Evolutionary conservation across 306 rosid species (phyloP).

Genomic region (Luffa aegyptiaca): DNA sequence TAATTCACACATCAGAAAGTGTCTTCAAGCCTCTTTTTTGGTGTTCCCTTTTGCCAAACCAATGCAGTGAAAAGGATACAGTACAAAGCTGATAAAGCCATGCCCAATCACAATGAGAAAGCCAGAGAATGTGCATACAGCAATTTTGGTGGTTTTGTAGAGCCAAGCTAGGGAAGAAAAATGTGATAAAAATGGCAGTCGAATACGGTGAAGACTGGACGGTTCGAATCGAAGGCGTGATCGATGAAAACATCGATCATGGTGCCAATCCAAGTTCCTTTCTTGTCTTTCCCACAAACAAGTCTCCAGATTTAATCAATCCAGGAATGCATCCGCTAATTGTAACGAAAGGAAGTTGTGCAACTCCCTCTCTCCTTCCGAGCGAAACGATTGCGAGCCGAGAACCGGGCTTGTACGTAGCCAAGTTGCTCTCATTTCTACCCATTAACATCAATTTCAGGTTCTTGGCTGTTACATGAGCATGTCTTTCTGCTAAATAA

Average conservation of each 20-base stretch:
- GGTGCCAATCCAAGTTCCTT: constrained; percentile 49
- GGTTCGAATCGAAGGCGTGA: neutral
- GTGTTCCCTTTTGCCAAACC: neutral
- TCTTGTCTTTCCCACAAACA: constrained; percentile 73
- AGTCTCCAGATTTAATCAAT: constrained; percentile 59
- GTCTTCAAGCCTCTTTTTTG: neutral
- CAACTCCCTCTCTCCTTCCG: constrained; percentile 33
- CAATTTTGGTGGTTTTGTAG: neutral
- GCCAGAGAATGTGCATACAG: neutral
- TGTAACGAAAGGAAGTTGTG: constrained; percentile 52
- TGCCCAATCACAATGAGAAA: neutral
- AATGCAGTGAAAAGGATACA: neutral
- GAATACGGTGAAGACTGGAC: neutral
- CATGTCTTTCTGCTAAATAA: constrained; percentile 26
- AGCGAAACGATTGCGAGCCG: constrained; percentile 25
- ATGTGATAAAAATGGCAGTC: neutral
- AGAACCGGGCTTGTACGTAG: constrained; percentile 14
- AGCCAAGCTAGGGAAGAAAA: neutral
- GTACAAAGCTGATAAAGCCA: neutral
- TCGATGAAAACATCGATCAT: neutral
- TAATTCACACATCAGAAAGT: neutral
- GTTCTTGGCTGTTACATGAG: constrained; percentile 20
- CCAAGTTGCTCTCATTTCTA: constrained; percentile 17
- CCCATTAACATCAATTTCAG: constrained; percentile 16
- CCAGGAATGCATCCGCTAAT: constrained; percentile 57